Percentiles rank a stretch among this genome's conserved stretches.
phyloP scores from a whole-genome alignment of 2,329 filamentous ascomycete genomes.

The Huntiella moniliformis region DNA sequence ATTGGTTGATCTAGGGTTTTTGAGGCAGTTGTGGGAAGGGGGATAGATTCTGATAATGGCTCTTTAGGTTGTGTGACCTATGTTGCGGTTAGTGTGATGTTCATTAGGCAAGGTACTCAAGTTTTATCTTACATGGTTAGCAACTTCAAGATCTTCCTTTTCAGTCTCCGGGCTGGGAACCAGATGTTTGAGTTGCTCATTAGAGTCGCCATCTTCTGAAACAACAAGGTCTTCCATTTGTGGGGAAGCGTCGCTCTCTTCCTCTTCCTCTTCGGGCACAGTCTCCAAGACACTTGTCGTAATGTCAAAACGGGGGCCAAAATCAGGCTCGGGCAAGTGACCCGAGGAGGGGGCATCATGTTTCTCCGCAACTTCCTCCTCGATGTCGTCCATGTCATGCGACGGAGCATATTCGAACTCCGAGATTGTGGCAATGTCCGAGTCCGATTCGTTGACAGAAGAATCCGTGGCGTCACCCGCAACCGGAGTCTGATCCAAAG shows the following conservation, averaged over 20 bases:
- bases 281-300: neutral
- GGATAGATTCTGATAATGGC: no score
- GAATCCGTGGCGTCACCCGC: neutral
- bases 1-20: no score
- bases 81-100: no score
- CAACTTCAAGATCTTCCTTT: neutral
- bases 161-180: neutral
- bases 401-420: conserved; percentile 9
- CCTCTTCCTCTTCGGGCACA: conserved; percentile 8
- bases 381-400: neutral
- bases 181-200: neutral
- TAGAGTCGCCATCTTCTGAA: neutral
- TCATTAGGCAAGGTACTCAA: no score
- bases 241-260: neutral
- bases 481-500: neutral
- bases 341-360: neutral
- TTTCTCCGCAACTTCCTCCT: neutral
- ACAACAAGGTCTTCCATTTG: neutral
- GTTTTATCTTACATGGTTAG: no score
- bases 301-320: conserved; percentile 2
- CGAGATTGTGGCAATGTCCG: neutral
- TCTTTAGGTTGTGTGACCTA: no score
- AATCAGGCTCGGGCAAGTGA: neutral
- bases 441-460: neutral
- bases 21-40: no score